These are phyloP conservation scores for Rhododendron simsii DNA, from an alignment of 148 eudicot genomes.

Conservation along the genomic window DNA sequence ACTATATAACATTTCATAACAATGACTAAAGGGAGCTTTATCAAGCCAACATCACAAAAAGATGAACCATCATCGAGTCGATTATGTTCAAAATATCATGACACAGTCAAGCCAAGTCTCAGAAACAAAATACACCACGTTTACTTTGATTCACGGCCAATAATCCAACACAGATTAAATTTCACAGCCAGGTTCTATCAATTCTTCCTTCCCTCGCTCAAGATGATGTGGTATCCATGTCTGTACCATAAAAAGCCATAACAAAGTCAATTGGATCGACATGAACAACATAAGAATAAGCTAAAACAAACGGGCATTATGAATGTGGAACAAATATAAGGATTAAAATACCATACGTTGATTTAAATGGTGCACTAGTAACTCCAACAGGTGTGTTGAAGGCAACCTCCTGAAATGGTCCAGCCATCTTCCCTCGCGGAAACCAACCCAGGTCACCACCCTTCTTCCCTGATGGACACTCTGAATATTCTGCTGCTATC, in stretches of 20 bases:
- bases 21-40: neutral
- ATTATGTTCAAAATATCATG: neutral
- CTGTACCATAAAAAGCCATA: conserved; percentile 35
- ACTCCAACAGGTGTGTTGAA: conserved; percentile 86
- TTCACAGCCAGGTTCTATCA: conserved; percentile 20
- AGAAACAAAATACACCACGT: neutral
- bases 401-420: conserved; percentile 98
- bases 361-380: conserved; percentile 89
- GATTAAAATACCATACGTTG: conserved; percentile 52
- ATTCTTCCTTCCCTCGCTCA: conserved; percentile 73
- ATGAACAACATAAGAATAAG: neutral
- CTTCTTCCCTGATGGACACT: conserved; percentile 96
- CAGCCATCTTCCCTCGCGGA: conserved; percentile 98
- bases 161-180: neutral
- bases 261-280: neutral
- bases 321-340: neutral
- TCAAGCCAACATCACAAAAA: neutral
- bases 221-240: conserved; percentile 85
- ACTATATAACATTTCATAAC: neutral
- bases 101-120: neutral
- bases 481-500: conserved; percentile 94
- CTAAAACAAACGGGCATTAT: neutral
- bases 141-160: neutral
- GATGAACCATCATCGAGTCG: neutral
- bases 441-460: conserved; percentile 99